phyloP scores from a whole-genome alignment of 1,139 yeast species.

The Zygoascus hellenicus region DNA sequence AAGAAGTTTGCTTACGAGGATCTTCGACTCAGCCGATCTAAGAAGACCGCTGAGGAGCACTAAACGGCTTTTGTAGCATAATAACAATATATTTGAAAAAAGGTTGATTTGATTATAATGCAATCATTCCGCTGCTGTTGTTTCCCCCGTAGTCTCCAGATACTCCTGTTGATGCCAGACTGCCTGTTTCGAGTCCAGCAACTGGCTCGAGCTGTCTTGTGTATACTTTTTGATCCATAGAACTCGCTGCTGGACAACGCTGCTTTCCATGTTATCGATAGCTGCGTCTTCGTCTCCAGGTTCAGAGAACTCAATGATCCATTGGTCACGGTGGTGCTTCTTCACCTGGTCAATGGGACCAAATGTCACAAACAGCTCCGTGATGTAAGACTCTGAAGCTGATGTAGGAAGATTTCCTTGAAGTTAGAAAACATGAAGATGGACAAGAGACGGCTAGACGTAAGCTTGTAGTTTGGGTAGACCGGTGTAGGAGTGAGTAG shows the following conservation, averaged over 20 bases:
- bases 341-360: conserved; percentile 33
- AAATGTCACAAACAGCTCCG: conserved; percentile 32
- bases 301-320: conserved; percentile 27
- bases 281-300: conserved; percentile 35
- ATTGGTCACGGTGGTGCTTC: conserved; percentile 14
- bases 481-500: no score
- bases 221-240: conserved; percentile 17
- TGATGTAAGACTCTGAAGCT: conserved; percentile 20
- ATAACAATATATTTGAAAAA: neutral
- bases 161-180: conserved; percentile 11
- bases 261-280: conserved; percentile 34
- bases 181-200: neutral
- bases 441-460: no score
- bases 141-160: neutral
- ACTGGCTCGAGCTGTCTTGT: neutral
- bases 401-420: conserved; percentile 1
- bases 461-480: no score
- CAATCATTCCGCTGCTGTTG: neutral
- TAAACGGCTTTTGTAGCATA: neutral
- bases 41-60: conserved; percentile 19
- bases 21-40: conserved; percentile 25
- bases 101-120: neutral
- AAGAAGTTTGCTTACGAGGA: conserved; percentile 26
- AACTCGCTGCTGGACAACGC: conserved; percentile 28
- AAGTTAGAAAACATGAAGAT: neutral